Percentiles rank a stretch among this genome's conserved stretches.
phyloP scores from a whole-genome alignment of 2,329 filamentous ascomycete genomes.

The Aspergillus uvarum region DNA sequence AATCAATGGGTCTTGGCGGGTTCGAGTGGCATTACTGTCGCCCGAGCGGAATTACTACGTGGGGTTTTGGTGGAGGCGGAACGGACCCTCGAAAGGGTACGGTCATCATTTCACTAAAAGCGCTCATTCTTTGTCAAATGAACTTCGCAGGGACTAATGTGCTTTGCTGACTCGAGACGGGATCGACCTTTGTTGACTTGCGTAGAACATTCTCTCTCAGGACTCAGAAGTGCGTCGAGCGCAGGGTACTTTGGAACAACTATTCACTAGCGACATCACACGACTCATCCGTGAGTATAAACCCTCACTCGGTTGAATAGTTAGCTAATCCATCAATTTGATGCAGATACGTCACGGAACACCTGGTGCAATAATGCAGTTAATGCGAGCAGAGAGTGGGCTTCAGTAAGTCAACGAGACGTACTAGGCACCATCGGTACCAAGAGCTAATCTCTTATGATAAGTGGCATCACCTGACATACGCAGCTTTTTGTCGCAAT shows the following conservation, averaged over 20 bases:
- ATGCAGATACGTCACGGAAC: slow-evolving; percentile 1
- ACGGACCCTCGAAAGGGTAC: slow-evolving; percentile 11
- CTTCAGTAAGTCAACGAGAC: slow-evolving; percentile 8
- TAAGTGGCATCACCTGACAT: slow-evolving; percentile 14
- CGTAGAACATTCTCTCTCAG: background rate
- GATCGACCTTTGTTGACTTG: background rate
- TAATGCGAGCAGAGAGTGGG: slow-evolving; percentile 11
- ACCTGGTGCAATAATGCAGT: slow-evolving; percentile 12
- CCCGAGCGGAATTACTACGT: slow-evolving; percentile 17
- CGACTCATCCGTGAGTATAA: slow-evolving; percentile 10
- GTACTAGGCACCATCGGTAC: too few relatives aligned
- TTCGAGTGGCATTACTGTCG: slow-evolving; percentile 11
- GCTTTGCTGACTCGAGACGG: too few relatives aligned
- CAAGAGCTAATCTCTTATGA: too few relatives aligned
- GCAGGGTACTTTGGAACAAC: background rate
- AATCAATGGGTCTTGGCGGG: slow-evolving; percentile 18
- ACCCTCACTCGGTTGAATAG: background rate
- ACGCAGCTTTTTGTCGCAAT: slow-evolving; percentile 19
- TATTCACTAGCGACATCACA: slow-evolving; percentile 5
- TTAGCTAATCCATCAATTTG: background rate
- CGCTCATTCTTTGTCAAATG: too few relatives aligned
- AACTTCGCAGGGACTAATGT: too few relatives aligned
- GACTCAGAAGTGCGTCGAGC: background rate
- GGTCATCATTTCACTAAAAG: background rate
- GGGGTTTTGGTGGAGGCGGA: slow-evolving; percentile 11